Base-by-base conservation (phyloP, 495 filamentous ascomycete species). In the Penicillium antarcticum region DNA sequence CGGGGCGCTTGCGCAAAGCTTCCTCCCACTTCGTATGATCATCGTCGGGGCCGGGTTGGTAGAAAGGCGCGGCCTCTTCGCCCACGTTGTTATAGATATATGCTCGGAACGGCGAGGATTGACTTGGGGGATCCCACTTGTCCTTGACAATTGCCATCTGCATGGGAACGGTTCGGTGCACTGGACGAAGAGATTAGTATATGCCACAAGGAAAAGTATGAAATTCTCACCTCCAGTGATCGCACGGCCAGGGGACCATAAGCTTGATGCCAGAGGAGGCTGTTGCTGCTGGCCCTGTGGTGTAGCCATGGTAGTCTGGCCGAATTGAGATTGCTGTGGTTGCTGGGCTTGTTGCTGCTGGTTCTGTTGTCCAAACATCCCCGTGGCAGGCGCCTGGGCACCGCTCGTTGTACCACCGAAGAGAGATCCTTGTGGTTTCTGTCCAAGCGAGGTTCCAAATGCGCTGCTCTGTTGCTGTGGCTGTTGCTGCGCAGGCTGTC, bases 41-140 rank as follows among this genome's bases (percentile, higher is more conserved):
- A 57, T 97, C 94, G 50, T 81, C 74, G 13, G 86, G 74, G 1
- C 80, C 77, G 5, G 92, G 91, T 53, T 85, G 81, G 69, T 88
- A 97, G 70, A 89, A 92, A 3, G 90, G 88, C 7, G 87, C 87
- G 45, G 81, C 74, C 16, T 88, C 82, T 56, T 91, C 83, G 14
- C 84, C 82, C 47, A 96, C 89, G 55, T 86, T 80, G 70, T 98
- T 97, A 75, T 97, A 98, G 66, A 97, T 87, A 66, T 98, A 97
- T 46, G 87, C 75, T 61, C 90, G 86, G 73, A 99, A 95, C 5
- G 80, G 84, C 51, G 89, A 95, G 52, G 81, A 76, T 10, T 80
- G 81, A 60, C 75, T 82, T 7, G 72, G 65, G 1, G 88, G 81
- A 55, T 91, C 80, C 94, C 94, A 99, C 76, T 96, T 96, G 31